Conservation (phyloP, 139 green algal genomes). For the Tetradesmus obliquus region DNA sequence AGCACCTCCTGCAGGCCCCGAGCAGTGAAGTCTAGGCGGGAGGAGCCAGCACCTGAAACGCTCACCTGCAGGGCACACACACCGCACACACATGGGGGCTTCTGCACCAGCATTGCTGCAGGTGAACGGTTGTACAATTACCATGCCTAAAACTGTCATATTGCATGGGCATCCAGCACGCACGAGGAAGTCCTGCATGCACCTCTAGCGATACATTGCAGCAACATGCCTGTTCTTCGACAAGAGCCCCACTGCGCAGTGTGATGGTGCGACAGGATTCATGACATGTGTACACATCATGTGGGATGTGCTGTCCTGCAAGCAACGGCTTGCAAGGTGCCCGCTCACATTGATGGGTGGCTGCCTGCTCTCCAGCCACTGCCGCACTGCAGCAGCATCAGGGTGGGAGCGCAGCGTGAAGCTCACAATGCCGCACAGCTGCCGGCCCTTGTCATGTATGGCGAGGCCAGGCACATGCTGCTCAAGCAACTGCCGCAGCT, state of each 20-base stretch:
- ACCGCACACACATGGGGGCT: not conserved
- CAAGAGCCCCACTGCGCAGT: no score
- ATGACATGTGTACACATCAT: not conserved
- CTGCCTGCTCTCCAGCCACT: conserved; percentile 2
- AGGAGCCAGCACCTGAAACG: conserved; percentile 59
- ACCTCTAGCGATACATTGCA: no score
- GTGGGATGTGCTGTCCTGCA: not conserved
- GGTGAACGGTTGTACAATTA: not conserved
- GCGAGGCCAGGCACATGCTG: conserved; percentile 42
- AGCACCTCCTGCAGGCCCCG: conserved; percentile 59
- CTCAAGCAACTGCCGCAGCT: conserved; percentile 52
- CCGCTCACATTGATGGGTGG: conserved; percentile 28
- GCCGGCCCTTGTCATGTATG: conserved; percentile 59
- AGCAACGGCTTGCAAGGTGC: not conserved
- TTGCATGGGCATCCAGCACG: no score
- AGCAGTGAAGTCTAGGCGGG: conserved; percentile 65
- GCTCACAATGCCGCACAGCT: conserved; percentile 80
- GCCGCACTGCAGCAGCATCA: conserved; percentile 6
- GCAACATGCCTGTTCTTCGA: no score
- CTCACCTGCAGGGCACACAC: conserved; percentile 57
- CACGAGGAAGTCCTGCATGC: not conserved
- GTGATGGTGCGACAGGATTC: no score
- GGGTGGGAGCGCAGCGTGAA: conserved; percentile 52
- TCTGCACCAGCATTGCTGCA: not conserved
- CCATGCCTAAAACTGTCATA: no score